phyloP scores from a whole-genome alignment of 345 rosid genomes.

The Brassica napus region Da-Ae NC_063445.1:16029501-16030000 shows the following conservation, averaged over 20 bases:
- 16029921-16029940: conserved; percentile 90
- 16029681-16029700: conserved; percentile 36
- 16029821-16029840: conserved; percentile 23
- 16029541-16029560: conserved; percentile 80
- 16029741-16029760: conserved; percentile 52
- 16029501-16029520: conserved; percentile 63
- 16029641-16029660: conserved; percentile 23
- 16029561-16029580: conserved; percentile 83
- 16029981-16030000: conserved; percentile 10
- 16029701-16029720: conserved; percentile 63
- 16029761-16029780: conserved; percentile 93
- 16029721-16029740: conserved; percentile 45
- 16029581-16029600: conserved; percentile 88
- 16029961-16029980: conserved; percentile 57
- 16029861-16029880: conserved; percentile 74
- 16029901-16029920: conserved; percentile 78
- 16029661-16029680: conserved; percentile 18
- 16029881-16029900: conserved; percentile 84
- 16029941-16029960: conserved; percentile 60
- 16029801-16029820: conserved; percentile 11
- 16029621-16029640: conserved; percentile 55
- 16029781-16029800: conserved; percentile 59
- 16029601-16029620: conserved; percentile 80
- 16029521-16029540: conserved; percentile 55
- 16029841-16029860: conserved; percentile 51